Evolutionary conservation across 1,139 yeast genomes (phyloP), one percentile per base, ranked within the genome.

Genomic region (Blastobotrys indianensis): DNA sequence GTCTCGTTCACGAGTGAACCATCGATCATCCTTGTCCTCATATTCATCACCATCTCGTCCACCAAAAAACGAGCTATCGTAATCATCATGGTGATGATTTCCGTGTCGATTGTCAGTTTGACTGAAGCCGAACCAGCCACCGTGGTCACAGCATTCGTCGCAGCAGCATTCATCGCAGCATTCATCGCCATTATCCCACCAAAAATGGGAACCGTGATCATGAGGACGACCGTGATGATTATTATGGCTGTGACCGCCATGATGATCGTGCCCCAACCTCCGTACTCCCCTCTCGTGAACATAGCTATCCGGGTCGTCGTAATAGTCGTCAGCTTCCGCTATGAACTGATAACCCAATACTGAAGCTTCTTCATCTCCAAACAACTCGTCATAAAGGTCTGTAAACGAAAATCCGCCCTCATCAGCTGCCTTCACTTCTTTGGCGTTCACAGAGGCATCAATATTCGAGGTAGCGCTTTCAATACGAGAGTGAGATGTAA

Each of bases 221-320:
- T 31, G 33, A 31, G 13, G 13, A 11, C 33, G 15, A n/a, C 37
- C 47, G 25, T 44, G 37, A 12, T 41, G 47, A 9, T 32, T 31
- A 20, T 15, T 29, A n/a, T 31, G n/a, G 35, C 31, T 41, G 29
- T 38, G 36, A 28, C 28, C 36, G 35, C 36, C 37, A 31, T 28
- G 39, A 13, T 30, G n/a, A 34, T 40, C 25, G 35, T 30, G 20
- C 25, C 25, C 25, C 4, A 20, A 7, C 7, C 25, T 20, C 33
- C 40, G 32, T 12, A 30, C 35, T 37, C 34, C 13, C 32, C 43
- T 37, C 8, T 15, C 41, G 25, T 37, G 33, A 5, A 33, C 45
- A 8, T 35, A 43, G 12, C 36, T 38, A 15, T 44, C 47, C 15
- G 35, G 36, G 9, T 44, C 47, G 17, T 44, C 47, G 9, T 39